Evolutionary conservation across 108 stramenopile species (phyloP), one percentile per base, ranked within the genome.

Genomic region (Pinguiococcus pyrenoidosus): DNA sequence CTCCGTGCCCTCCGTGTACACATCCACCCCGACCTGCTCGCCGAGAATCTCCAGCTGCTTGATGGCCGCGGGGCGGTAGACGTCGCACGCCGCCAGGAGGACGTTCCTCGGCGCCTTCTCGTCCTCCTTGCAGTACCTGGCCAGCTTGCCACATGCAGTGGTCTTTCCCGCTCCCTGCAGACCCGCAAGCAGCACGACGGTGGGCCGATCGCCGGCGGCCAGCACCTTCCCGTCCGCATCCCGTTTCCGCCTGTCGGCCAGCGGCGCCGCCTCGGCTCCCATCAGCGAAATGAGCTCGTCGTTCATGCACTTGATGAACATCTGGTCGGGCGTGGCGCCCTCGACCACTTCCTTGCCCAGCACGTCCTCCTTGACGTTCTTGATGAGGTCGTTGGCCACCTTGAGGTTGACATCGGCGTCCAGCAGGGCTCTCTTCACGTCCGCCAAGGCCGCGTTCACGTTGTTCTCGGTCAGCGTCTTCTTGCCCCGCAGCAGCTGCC

Each of bases 131-230:
- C 82, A 60, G 37, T 78, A 89, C 56, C 80, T 39, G 21, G 89
- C 92, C 24, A 95, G 67, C 55, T 95, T 95, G 43, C 82, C 88
- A 1, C 82, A 83, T 1, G 86, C 85, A 4, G 87, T 93, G 6
- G 87, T 93, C 47, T 94, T 94, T 16, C 92, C 92, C 21, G 92
- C 87, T 14, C 59, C 88, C 62, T 94, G 92, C 53, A 94, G 74
- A 12, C 92, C 92, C 2, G 87, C 87, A 42, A 94, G 65, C 14
- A 94, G 72, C 8, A 94, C 74, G 7, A 90, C 85, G 5, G 84
- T 74, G 6, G 89, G 89, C 32, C 70, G 43, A 7, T 46, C n/a
- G n/a, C n/a, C n/a, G n/a, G n/a, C n/a, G n/a, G n/a, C n/a, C n/a
- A n/a, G n/a, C n/a, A n/a, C n/a, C n/a, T n/a, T n/a, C n/a, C n/a